phyloP scores from a whole-genome alignment of 2,329 filamentous ascomycete species.

The Xylaria sp. region DNA sequence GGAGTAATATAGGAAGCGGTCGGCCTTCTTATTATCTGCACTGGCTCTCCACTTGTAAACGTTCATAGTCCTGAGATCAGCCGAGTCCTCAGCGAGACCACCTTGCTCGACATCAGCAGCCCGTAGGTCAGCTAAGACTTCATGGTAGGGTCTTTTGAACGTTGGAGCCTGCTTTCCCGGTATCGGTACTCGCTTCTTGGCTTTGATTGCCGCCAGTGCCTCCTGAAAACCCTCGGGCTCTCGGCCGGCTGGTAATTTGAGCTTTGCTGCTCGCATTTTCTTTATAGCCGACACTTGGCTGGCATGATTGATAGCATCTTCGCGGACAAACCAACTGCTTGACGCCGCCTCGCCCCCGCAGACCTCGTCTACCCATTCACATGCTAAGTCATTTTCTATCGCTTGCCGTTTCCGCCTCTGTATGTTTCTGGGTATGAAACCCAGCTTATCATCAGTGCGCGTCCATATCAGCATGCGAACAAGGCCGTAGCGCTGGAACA shows the following conservation, averaged over 20 bases:
- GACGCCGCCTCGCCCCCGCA: slow-evolving; percentile 54
- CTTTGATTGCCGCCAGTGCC: slow-evolving; percentile 36
- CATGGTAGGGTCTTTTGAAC: slow-evolving; percentile 52
- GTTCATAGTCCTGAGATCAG: slow-evolving; percentile 36
- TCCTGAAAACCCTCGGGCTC: slow-evolving; percentile 50
- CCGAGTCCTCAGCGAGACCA: slow-evolving; percentile 35
- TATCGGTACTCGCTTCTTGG: neutral
- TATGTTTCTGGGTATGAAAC: slow-evolving; percentile 69
- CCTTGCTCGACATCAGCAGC: slow-evolving; percentile 40
- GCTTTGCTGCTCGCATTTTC: slow-evolving; percentile 58
- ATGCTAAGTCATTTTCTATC: slow-evolving; percentile 69
- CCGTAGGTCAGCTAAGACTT: slow-evolving; percentile 55
- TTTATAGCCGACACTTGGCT: slow-evolving; percentile 54
- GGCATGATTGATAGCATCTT: slow-evolving; percentile 59
- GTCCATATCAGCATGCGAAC: slow-evolving; percentile 83
- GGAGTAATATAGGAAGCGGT: neutral
- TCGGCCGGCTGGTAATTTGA: slow-evolving; percentile 59
- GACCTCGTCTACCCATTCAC: slow-evolving; percentile 69
- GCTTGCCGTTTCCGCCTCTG: slow-evolving; percentile 65
- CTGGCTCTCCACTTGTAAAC: slow-evolving; percentile 39
- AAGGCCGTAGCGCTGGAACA: slow-evolving; percentile 80
- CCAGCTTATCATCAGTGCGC: slow-evolving; percentile 66
- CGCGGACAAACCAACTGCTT: slow-evolving; percentile 52
- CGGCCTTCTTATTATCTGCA: slow-evolving; percentile 37
- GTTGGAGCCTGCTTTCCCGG: slow-evolving; percentile 43